Evolutionary conservation across 768 basidiomycete species (phyloP).

Genomic region (Panus rudis): DNA sequence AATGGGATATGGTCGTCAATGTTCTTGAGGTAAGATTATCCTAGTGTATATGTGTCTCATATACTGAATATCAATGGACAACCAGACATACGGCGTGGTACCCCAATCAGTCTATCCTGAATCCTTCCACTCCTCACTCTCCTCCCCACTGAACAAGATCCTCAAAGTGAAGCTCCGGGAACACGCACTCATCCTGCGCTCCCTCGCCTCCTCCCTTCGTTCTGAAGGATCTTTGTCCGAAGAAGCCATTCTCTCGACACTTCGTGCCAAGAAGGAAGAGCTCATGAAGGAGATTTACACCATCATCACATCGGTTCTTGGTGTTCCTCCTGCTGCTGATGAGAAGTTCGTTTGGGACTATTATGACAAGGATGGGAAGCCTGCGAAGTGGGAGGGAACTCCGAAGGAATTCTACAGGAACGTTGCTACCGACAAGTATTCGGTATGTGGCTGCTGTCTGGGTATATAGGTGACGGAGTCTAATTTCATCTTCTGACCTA

Average conservation of each 20-base stretch:
- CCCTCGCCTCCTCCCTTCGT: conserved; percentile 47
- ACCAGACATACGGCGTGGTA: conserved; percentile 76
- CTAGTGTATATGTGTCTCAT: background rate
- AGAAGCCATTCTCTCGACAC: conserved; percentile 40
- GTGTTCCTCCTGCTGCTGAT: conserved; percentile 73
- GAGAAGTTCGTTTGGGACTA: conserved; percentile 84
- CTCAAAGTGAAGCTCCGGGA: conserved; percentile 90
- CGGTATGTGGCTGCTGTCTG: conserved; percentile 11
- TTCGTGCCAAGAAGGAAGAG: conserved; percentile 79
- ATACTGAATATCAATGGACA: background rate
- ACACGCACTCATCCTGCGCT: conserved; percentile 77
- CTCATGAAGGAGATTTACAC: conserved; percentile 80
- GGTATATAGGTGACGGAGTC: background rate
- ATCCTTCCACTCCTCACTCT: conserved; percentile 72
- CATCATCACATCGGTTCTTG: conserved; percentile 79
- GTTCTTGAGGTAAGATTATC: conserved; percentile 43
- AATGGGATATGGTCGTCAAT: conserved; percentile 89
- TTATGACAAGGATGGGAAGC: conserved; percentile 72
- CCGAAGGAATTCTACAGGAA: conserved; percentile 70
- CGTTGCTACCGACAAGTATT: conserved; percentile 24
- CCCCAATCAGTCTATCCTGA: conserved; percentile 83
- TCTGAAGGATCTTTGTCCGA: conserved; percentile 36
- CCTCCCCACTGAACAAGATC: conserved; percentile 65
- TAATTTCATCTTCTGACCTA: conserved; percentile 17
- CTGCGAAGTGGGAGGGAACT: conserved; percentile 70